These are phyloP conservation scores for Eucalyptus coolabah DNA, from an alignment of 345 rosid species.

Conservation along the genomic window DNA sequence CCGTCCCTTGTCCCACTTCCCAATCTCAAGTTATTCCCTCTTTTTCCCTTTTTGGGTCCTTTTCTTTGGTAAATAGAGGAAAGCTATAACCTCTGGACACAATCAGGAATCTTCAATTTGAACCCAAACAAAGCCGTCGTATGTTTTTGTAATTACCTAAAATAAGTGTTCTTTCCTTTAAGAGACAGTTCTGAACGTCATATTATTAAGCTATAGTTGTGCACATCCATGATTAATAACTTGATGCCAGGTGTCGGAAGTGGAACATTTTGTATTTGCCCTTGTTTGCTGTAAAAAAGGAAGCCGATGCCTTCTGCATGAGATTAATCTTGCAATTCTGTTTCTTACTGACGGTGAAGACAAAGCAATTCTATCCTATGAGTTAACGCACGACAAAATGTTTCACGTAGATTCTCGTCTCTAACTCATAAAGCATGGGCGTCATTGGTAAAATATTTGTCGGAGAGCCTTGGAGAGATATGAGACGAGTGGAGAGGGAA, in stretches of 20 bases:
- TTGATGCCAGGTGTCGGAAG: neutral
- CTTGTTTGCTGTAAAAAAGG: no score
- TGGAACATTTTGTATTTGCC: no score
- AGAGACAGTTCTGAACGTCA: neutral
- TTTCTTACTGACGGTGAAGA: no score
- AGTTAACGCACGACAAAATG: neutral
- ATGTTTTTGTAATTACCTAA: neutral
- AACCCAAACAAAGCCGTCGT: neutral
- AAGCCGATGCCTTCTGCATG: no score
- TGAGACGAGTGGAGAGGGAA: neutral
- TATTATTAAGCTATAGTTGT: neutral
- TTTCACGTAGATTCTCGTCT: neutral
- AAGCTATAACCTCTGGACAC: neutral
- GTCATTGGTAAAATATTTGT: neutral
- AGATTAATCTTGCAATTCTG: no score
- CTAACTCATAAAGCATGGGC: neutral
- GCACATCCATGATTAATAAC: neutral
- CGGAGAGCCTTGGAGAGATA: neutral
- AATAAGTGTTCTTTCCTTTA: neutral
- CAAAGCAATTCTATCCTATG: neutral
- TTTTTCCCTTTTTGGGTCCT: neutral
- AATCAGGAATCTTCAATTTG: neutral
- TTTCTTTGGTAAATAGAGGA: neutral
- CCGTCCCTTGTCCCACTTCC: neutral
- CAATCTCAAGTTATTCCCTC: neutral